Percentiles rank a stretch among this genome's conserved stretches.
Conservation (phyloP, 345 rosid genomes). For the Aethionema arabicum region DNA sequence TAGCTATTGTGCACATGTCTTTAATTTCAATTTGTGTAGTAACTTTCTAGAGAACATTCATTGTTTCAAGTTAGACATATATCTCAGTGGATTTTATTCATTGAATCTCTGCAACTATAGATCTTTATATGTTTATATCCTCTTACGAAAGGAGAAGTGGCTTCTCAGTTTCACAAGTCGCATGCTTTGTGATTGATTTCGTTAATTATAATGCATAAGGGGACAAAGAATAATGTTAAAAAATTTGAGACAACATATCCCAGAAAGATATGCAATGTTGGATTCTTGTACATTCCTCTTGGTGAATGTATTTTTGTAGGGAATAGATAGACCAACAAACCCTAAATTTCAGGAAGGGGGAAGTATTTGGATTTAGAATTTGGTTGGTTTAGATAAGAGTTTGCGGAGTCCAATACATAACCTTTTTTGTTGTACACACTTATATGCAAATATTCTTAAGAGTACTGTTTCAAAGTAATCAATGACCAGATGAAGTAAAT, state of each 20-base stretch:
- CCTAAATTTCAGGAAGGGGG: constrained; percentile 17
- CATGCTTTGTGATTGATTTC: constrained; percentile 2
- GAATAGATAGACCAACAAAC: constrained; percentile 22
- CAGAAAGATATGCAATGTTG: constrained; percentile 30
- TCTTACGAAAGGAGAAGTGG: not conserved
- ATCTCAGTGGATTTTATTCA: constrained; percentile 2
- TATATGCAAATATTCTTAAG: constrained; percentile 7
- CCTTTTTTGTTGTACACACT: constrained; percentile 8
- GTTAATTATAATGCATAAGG: not conserved
- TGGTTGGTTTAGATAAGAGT: constrained; percentile 15
- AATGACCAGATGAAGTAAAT: constrained; percentile 27
- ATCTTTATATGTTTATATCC: not conserved
- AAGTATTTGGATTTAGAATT: constrained; percentile 20
- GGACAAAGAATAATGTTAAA: not conserved
- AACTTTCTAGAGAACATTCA: not conserved
- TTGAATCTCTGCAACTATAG: constrained; percentile 13
- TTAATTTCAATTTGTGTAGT: not conserved
- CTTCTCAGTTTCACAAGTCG: not conserved
- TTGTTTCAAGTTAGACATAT: constrained; percentile 9
- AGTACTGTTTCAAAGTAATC: constrained; percentile 2
- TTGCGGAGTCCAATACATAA: constrained; percentile 29
- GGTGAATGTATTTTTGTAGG: constrained; percentile 5
- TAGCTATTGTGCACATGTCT: not conserved
- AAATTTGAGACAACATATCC: constrained; percentile 29
- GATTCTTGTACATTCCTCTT: constrained; percentile 8